Percentiles rank a stretch among this genome's conserved stretches.
phyloP scores from a whole-genome alignment of 129 eudicot genomes.

The Solidago caesia region DNA sequence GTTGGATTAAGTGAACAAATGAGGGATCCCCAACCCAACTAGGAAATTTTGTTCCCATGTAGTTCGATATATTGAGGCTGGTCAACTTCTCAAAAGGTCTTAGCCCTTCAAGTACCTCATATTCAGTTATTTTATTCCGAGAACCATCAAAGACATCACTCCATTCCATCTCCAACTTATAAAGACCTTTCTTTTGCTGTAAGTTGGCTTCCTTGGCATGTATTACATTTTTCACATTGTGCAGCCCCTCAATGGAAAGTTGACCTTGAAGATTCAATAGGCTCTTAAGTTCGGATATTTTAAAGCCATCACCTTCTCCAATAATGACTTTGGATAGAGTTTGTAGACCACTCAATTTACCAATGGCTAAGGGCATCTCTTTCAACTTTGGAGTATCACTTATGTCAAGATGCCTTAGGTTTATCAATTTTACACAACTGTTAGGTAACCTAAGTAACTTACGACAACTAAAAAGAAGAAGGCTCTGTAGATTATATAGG shows the following conservation, averaged over 20 bases:
- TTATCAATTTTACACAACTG: slow-evolving; percentile 12
- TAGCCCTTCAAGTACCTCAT: slow-evolving; percentile 34
- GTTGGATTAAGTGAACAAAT: slow-evolving; percentile 22
- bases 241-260: neutral
- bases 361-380: slow-evolving; percentile 37
- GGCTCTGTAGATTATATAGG: slow-evolving; percentile 36
- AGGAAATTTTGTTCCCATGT: slow-evolving; percentile 37
- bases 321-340: slow-evolving; percentile 35
- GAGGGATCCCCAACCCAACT: slow-evolving; percentile 44
- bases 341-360: slow-evolving; percentile 30
- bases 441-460: slow-evolving; percentile 27
- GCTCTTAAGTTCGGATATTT: too few relatives aligned
- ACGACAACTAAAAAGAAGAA: slow-evolving; percentile 31
- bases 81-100: slow-evolving; percentile 24
- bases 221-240: neutral
- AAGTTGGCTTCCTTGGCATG: neutral
- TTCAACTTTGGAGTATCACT: slow-evolving; percentile 32
- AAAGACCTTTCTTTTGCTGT: neutral
- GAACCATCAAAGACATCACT: slow-evolving; percentile 20
- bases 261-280: slow-evolving; percentile 4
- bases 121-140: slow-evolving; percentile 16
- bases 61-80: slow-evolving; percentile 24
- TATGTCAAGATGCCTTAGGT: slow-evolving; percentile 43
- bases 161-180: slow-evolving; percentile 25
- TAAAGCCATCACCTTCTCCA: neutral